A percentile compares a stretch with the other conserved stretches of the same genome.
phyloP scores from a whole-genome alignment of 1,284 basidiomycete genomes.

The Cryptococcus sp. region DNA sequence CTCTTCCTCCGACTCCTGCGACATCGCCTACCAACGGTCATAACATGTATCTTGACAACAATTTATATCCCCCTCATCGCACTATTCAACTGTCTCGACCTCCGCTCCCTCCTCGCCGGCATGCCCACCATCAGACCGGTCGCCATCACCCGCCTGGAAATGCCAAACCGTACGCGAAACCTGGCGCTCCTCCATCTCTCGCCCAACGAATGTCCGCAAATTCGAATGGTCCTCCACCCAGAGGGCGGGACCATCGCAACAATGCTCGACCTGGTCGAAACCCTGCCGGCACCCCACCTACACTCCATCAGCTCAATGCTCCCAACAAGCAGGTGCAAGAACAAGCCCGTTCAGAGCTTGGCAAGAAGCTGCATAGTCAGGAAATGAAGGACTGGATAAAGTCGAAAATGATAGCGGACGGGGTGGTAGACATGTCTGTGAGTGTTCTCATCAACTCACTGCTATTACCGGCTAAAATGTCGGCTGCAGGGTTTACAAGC shows the following conservation, averaged over 20 bases:
- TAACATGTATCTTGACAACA: constrained; percentile 1
- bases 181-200: constrained; percentile 2
- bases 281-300: constrained; percentile 22
- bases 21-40: neutral
- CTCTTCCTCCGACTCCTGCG: constrained; percentile 3
- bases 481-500: constrained; percentile 32
- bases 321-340: constrained; percentile 22
- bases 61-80: neutral
- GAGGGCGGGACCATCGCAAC: constrained; percentile 6
- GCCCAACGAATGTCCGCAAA: constrained; percentile 5
- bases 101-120: neutral
- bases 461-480: neutral
- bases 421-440: constrained; percentile 49
- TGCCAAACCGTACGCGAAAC: constrained; percentile 20
- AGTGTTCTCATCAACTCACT: constrained; percentile 12
- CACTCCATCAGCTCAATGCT: constrained; percentile 11
- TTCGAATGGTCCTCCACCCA: constrained; percentile 1
- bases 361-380: constrained; percentile 34
- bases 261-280: constrained; percentile 8
- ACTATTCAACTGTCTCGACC: constrained; percentile 1
- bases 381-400: constrained; percentile 49
- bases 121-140: constrained; percentile 14
- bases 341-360: constrained; percentile 36
- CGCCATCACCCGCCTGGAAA: constrained; percentile 16
- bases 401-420: constrained; percentile 33